phyloP scores from a whole-genome alignment of 2,329 filamentous ascomycete species.

The Teratosphaeria viscida region DNA sequence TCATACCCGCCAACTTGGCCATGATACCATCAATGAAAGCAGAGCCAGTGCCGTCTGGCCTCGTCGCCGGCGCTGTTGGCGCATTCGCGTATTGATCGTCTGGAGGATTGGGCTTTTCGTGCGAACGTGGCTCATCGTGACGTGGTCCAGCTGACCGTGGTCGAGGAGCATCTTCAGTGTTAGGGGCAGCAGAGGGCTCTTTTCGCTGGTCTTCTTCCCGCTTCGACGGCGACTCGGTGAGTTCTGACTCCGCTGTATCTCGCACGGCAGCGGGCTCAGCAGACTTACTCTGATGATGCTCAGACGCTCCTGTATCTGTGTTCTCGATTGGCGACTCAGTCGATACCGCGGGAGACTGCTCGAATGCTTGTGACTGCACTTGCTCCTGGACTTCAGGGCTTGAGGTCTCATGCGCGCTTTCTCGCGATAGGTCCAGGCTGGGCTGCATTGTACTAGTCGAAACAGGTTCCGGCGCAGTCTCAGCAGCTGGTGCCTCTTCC shows the following conservation, averaged over 20 bases:
- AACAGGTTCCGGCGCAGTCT: not conserved
- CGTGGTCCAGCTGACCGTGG: not conserved
- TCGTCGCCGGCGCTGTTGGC: not conserved
- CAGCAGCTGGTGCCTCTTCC: not conserved
- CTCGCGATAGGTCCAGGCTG: not conserved
- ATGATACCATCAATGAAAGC: not conserved
- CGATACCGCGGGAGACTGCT: not conserved
- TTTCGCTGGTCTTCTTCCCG: not conserved
- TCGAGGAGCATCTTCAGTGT: not conserved
- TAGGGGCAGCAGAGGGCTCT: not conserved
- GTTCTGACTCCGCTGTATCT: not conserved
- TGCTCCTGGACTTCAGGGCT: not conserved
- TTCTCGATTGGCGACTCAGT: not conserved
- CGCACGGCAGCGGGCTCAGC: not conserved
- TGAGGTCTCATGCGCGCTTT: not conserved
- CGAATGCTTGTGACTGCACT: not conserved
- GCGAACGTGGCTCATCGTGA: not conserved
- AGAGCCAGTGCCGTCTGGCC: not conserved
- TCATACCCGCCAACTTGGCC: not conserved
- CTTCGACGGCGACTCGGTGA: not conserved
- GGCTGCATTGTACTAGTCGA: not conserved
- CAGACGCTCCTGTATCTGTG: not conserved
- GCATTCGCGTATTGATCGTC: not conserved
- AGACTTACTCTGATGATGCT: not conserved
- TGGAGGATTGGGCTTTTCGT: not conserved